Conservation (phyloP, 441 rosid species). For the Populus hybrid region DNA sequence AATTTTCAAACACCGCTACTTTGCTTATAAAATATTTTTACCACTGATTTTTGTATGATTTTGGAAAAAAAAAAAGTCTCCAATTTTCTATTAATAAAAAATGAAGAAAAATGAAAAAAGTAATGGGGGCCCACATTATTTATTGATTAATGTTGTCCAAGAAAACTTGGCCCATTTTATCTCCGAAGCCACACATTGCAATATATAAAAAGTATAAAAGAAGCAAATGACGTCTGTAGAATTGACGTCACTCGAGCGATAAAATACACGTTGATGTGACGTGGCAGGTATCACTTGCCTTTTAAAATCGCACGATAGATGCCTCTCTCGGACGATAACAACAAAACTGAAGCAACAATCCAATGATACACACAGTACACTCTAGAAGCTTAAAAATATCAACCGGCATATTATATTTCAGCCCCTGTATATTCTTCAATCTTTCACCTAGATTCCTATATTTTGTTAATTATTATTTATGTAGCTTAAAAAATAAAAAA, state of each 20-base stretch:
- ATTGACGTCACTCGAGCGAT: background rate
- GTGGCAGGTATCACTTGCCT: background rate
- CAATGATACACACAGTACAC: background rate
- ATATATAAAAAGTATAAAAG: background rate
- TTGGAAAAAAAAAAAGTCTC: background rate
- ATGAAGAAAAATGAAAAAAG: no score
- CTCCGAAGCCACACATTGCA: background rate
- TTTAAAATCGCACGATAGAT: background rate
- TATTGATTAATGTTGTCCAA: background rate
- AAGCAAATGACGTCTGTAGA: background rate
- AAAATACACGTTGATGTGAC: background rate
- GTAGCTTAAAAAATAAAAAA: no score
- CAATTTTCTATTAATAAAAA: background rate
- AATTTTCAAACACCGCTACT: background rate
- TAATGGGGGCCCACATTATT: background rate
- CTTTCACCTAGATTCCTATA: background rate
- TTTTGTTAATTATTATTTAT: no score
- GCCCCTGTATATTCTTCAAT: background rate
- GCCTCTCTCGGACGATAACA: background rate
- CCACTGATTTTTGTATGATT: background rate
- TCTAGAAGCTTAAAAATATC: background rate
- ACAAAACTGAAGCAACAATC: background rate
- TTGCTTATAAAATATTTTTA: no score
- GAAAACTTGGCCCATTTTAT: background rate
- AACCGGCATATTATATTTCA: background rate